Evolutionary conservation across 148 eudicot genomes (phyloP).

Genomic region (Linanthus parryae): DNA sequence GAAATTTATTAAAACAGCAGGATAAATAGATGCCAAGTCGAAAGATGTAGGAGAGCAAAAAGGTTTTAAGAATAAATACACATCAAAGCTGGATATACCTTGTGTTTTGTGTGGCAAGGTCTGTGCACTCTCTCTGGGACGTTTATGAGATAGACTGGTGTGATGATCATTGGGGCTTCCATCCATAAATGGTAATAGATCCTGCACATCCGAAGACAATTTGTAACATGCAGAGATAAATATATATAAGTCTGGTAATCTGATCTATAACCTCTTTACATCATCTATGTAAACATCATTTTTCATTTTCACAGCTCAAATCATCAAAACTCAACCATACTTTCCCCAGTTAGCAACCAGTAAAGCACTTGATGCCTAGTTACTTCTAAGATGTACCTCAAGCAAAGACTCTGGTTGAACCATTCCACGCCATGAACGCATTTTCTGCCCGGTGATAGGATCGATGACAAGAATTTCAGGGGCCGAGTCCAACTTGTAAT

Average conservation of each 20-base stretch:
- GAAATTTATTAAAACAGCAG: no score
- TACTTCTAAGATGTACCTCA: slow-evolving; percentile 71
- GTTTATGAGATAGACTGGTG: slow-evolving; percentile 61
- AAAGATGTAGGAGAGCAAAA: no score
- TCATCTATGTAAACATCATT: no score
- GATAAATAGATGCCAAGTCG: not conserved
- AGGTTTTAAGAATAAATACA: not conserved
- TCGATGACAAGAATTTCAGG: slow-evolving; percentile 84
- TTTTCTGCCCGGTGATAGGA: slow-evolving; percentile 93
- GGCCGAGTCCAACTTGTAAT: slow-evolving; percentile 71
- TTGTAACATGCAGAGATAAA: no score
- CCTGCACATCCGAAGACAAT: slow-evolving; percentile 30
- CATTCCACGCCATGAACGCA: slow-evolving; percentile 98
- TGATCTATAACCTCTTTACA: no score
- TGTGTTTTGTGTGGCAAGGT: slow-evolving; percentile 36
- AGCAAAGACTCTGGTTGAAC: slow-evolving; percentile 78
- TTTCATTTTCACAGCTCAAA: no score
- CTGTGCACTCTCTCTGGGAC: slow-evolving; percentile 65
- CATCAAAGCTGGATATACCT: slow-evolving; percentile 25
- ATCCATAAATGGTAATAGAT: slow-evolving; percentile 79
- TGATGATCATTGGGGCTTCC: slow-evolving; percentile 65
- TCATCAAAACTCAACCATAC: no score
- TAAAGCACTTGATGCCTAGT: no score
- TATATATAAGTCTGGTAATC: no score
- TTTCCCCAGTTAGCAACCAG: no score